Conservation (phyloP, 768 basidiomycete genomes). For the Scleroderma citrinum region DNA sequence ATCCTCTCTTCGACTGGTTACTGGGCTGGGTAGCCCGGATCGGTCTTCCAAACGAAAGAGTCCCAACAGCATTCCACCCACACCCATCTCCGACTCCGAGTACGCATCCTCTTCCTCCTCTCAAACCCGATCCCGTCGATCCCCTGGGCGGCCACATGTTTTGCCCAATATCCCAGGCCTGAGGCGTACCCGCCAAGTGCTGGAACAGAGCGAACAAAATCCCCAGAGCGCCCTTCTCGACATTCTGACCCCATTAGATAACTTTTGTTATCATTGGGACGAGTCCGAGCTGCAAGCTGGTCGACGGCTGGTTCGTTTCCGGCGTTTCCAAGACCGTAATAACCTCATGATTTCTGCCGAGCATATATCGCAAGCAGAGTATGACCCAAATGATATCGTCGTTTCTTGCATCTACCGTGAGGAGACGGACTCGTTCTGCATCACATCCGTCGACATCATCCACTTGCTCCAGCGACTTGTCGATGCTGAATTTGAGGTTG, state of each 20-base stretch:
- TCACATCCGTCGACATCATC: slow-evolving; percentile 95
- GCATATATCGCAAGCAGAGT: slow-evolving; percentile 67
- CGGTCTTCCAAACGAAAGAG: slow-evolving; percentile 34
- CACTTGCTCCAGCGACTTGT: slow-evolving; percentile 78
- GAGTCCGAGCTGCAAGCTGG: slow-evolving; percentile 60
- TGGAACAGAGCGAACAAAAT: slow-evolving; percentile 34
- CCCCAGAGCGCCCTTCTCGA: slow-evolving; percentile 56
- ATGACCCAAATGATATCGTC: slow-evolving; percentile 68
- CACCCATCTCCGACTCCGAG: slow-evolving; percentile 38
- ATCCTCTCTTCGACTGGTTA: slow-evolving; percentile 26
- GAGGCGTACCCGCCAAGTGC: slow-evolving; percentile 19
- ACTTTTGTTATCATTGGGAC: slow-evolving; percentile 53
- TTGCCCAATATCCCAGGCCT: slow-evolving; percentile 12
- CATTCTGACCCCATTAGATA: slow-evolving; percentile 50
- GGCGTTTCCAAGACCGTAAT: slow-evolving; percentile 69
- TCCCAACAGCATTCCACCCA: slow-evolving; percentile 33
- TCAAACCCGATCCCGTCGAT: slow-evolving; percentile 12
- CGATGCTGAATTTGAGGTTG: slow-evolving; percentile 76
- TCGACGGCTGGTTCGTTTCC: slow-evolving; percentile 84
- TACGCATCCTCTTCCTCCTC: slow-evolving; percentile 17
- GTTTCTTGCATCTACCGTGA: slow-evolving; percentile 93
- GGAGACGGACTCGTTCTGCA: slow-evolving; percentile 69
- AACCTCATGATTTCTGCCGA: slow-evolving; percentile 76
- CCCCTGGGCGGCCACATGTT: background rate
- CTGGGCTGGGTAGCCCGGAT: slow-evolving; percentile 13